These are phyloP conservation scores for Saccharomyces mikatae DNA, from an alignment of 805 yeast species.

Conservation along the genomic window DNA sequence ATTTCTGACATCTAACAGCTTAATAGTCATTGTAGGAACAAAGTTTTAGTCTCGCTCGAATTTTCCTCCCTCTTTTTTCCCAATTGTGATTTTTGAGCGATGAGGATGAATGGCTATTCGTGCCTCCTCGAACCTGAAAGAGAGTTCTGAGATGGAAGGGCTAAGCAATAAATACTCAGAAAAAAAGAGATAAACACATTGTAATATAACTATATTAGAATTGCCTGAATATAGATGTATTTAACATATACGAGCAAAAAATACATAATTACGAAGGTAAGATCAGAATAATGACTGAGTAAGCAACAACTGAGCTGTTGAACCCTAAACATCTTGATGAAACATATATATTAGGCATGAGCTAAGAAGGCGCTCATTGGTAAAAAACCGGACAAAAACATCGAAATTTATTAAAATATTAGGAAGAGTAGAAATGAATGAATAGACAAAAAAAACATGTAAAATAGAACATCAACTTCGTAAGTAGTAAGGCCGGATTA, in stretches of 20 bases:
- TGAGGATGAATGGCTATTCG: background rate
- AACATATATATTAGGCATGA: background rate
- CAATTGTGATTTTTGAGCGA: background rate
- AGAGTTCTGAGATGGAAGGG: background rate
- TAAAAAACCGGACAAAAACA: background rate
- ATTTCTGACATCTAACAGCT: background rate
- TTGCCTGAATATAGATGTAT: background rate
- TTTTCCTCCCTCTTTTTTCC: background rate
- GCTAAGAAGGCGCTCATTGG: background rate
- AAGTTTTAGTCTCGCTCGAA: background rate
- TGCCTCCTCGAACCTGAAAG: background rate
- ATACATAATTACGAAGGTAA: background rate
- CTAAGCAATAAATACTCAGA: background rate
- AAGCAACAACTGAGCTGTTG: background rate
- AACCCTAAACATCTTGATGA: background rate
- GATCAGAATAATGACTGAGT: background rate
- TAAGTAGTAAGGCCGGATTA: background rate
- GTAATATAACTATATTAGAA: background rate
- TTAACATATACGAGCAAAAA: background rate
- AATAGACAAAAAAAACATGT: background rate
- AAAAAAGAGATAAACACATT: background rate
- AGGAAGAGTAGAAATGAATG: background rate
- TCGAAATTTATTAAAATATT: background rate
- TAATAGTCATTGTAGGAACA: background rate
- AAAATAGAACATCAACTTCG: background rate